A percentile compares a stretch with the other conserved stretches of the same genome.
These are phyloP conservation scores for Phascolomyces articulosus DNA, from an alignment of 371 early-diverging fungal species.

Conservation along the genomic window DNA sequence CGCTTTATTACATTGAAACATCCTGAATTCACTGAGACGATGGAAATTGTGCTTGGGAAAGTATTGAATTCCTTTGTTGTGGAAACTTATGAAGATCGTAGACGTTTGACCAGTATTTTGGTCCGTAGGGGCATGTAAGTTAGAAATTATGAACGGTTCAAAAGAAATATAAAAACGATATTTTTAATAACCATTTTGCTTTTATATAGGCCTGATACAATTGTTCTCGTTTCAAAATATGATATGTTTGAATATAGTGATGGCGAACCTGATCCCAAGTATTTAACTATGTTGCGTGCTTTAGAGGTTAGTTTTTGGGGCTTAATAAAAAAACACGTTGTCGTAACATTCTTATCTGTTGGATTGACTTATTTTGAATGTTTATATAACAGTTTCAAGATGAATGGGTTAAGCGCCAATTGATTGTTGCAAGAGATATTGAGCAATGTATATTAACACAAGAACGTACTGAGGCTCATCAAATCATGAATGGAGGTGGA, in stretches of 20 bases:
- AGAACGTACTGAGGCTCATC: conserved; percentile 74
- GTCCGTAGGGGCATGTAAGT: conserved; percentile 45
- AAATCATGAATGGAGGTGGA: conserved; percentile 57
- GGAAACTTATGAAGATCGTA: conserved; percentile 70
- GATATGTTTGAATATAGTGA: conserved; percentile 72
- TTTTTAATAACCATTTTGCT: not conserved
- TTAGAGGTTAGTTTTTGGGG: conserved; percentile 52
- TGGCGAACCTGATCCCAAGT: conserved; percentile 72
- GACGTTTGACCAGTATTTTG: conserved; percentile 55
- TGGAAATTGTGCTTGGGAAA: conserved; percentile 78
- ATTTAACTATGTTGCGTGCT: conserved; percentile 70
- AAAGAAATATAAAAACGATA: too few relatives aligned
- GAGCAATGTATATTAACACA: conserved; percentile 81
- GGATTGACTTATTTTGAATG: not conserved
- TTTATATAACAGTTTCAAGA: conserved; percentile 54
- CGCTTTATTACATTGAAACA: conserved; percentile 67
- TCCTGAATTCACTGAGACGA: conserved; percentile 61
- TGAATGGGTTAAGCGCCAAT: conserved; percentile 75
- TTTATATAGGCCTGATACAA: not conserved
- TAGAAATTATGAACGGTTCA: not conserved
- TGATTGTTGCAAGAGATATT: conserved; percentile 76
- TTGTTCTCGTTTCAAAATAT: conserved; percentile 63
- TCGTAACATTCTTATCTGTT: not conserved
- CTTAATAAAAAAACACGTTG: too few relatives aligned
- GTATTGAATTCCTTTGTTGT: conserved; percentile 79